These are phyloP conservation scores for Millerago galiae DNA, from an alignment of 805 yeast species.

Conservation along the genomic window DNA sequence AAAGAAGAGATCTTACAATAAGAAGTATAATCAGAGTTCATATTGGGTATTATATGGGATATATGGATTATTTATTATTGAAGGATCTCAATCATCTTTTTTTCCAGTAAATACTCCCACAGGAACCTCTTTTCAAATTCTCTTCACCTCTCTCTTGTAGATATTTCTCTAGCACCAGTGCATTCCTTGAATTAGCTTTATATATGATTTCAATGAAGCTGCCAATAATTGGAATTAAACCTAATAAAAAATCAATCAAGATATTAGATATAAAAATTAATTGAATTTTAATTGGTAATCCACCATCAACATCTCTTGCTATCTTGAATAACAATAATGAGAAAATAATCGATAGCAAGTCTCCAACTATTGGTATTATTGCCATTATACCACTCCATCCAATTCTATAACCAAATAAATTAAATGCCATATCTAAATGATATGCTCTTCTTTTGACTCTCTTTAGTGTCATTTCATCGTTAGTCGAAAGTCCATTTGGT, in stretches of 20 bases:
- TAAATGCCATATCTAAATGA: constrained; percentile 60
- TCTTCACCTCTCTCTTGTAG: constrained; percentile 27
- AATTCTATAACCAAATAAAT: constrained; percentile 49
- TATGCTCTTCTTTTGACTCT: constrained; percentile 56
- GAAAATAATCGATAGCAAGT: constrained; percentile 43
- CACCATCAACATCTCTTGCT: constrained; percentile 53
- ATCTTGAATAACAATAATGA: constrained; percentile 37
- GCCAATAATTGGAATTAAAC: constrained; percentile 76
- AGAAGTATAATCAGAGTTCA: no score
- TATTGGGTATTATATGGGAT: no score
- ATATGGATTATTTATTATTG: no score
- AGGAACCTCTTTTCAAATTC: neutral
- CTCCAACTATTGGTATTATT: constrained; percentile 64
- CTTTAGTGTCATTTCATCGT: constrained; percentile 45
- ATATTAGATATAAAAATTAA: constrained; percentile 54
- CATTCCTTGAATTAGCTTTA: constrained; percentile 73
- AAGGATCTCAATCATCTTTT: no score
- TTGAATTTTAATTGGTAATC: constrained; percentile 52
- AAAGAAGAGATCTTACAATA: no score
- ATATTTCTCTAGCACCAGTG: constrained; percentile 53
- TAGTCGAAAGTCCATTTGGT: constrained; percentile 50
- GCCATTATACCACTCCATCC: constrained; percentile 71
- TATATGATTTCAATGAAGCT: constrained; percentile 61
- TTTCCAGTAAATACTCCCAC: neutral
- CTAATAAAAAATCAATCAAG: constrained; percentile 59